Evolutionary conservation across 805 yeast genomes (phyloP).

Genomic region (Priceomyces castillae): DNA sequence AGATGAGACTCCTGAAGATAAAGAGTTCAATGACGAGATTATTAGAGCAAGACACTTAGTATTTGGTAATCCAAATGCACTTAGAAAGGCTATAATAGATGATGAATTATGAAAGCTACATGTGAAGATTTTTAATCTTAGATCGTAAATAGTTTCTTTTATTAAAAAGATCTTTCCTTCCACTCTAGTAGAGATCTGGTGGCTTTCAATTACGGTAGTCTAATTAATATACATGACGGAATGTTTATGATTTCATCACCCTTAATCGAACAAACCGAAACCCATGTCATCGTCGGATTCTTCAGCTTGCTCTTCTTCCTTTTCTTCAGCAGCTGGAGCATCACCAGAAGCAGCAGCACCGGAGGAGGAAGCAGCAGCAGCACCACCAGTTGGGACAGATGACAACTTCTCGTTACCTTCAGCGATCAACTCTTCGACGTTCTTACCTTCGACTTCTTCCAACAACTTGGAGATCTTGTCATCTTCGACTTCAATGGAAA

Average conservation of each 20-base stretch:
- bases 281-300: conserved; percentile 81
- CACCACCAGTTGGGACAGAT: conserved; percentile 97
- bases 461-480: conserved; percentile 78
- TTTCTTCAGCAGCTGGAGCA: conserved; percentile 71
- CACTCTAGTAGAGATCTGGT: neutral
- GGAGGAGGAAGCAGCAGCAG: conserved; percentile 78
- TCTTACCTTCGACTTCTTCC: conserved; percentile 89
- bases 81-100: conserved; percentile 58
- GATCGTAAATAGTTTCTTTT: neutral
- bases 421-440: conserved; percentile 83
- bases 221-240: conserved; percentile 2
- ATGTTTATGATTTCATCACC: neutral
- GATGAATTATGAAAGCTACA: conserved; percentile 27
- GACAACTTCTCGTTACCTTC: conserved; percentile 96
- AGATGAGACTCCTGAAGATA: conserved; percentile 30
- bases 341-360: conserved; percentile 70
- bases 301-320: conserved; percentile 60
- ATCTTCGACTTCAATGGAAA: conserved; percentile 94
- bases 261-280: conserved; percentile 97
- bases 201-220: neutral
- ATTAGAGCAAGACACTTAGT: conserved; percentile 55
- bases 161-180: neutral
- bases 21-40: conserved; percentile 35
- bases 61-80: conserved; percentile 76
- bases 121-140: neutral